phyloP scores from a whole-genome alignment of 805 yeast genomes.

The Saccharomycopsis sp. region DNA sequence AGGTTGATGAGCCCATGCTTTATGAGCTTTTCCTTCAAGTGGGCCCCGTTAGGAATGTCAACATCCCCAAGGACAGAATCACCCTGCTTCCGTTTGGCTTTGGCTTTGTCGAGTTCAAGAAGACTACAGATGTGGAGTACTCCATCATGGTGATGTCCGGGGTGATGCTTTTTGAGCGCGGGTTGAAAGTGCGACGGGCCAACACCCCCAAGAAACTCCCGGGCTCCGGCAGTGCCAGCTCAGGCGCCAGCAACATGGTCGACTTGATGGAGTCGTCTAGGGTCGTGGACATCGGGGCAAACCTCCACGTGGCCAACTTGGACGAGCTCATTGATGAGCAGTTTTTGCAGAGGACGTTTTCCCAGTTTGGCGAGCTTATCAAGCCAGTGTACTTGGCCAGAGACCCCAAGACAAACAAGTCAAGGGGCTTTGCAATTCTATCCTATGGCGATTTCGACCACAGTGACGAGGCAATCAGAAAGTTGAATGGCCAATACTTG shows the following conservation, averaged over 20 bases:
- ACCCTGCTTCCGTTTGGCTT: constrained; percentile 69
- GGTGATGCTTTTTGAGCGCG: constrained; percentile 49
- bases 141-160: constrained; percentile 54
- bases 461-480: constrained; percentile 62
- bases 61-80: constrained; percentile 74
- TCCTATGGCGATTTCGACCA: constrained; percentile 54
- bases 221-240: constrained; percentile 22
- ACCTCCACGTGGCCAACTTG: constrained; percentile 57
- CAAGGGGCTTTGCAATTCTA: constrained; percentile 60
- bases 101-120: constrained; percentile 72
- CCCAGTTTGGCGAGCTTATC: constrained; percentile 56
- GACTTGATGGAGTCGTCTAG: constrained; percentile 13
- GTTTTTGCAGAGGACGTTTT: constrained; percentile 46
- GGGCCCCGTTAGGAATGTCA: constrained; percentile 62
- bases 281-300: constrained; percentile 45
- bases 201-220: too few species aligned
- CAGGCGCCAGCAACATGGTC: constrained; percentile 17
- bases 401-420: constrained; percentile 37
- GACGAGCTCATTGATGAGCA: constrained; percentile 53
- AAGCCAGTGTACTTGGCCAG: constrained; percentile 42
- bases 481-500: constrained; percentile 58
- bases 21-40: constrained; percentile 81
- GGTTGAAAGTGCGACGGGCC: constrained; percentile 48
- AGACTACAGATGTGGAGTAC: constrained; percentile 58
- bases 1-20: constrained; percentile 59